Base-by-base conservation (phyloP, 2,329 filamentous ascomycete genomes). In the Sporothrix phasma region DNA sequence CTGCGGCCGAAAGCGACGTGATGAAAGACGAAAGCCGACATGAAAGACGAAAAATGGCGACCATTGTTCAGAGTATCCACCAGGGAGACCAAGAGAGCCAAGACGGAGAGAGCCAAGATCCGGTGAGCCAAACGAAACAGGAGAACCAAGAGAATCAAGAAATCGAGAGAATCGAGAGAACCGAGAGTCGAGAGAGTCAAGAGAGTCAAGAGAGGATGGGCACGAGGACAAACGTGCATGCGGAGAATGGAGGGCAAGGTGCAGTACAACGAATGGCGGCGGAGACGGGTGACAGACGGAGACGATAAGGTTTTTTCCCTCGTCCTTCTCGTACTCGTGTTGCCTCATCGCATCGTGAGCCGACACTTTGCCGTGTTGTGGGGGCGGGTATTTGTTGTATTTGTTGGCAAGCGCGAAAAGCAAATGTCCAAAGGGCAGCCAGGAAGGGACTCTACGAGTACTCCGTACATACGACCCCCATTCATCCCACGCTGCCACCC, bases 321-420 rank as follows among this genome's bases (percentile, higher is more conserved):
- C 7, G 10, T 37, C 34, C n/a, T 24, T 37, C n/a, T 53, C 51
- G n/a, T 54, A 29, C 31, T 54, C 31, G 51, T 22, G 31, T 37
- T 45, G 54, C 54, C 37, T 43, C 54, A 59, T 59, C 56, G 56
- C 56, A 59, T 59, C 39, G 54, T 59, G 54, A 59, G 45, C 19
- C 24, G 54, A 19, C 54, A 8, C 8, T 15, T 15, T 54, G n/a
- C n/a, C n/a, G n/a, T n/a, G n/a, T n/a, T n/a, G n/a, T 22, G 31
- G 51, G 22, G 54, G 37, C 22, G 13, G 22, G 10, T 13, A 37
- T 15, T 37, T 37, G 34, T 1, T 43, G n/a, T n/a, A 34, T 58
- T 43, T 45, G 56, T 45, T 59, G 56, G 56, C 56, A 29, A 31
- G 56, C 39, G 56, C 39, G 39, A 46, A 26, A 58, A 10, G 51